Evolutionary conservation across 371 early-diverging fungal species (phyloP).

Genomic region (Entomophthora muscae): DNA sequence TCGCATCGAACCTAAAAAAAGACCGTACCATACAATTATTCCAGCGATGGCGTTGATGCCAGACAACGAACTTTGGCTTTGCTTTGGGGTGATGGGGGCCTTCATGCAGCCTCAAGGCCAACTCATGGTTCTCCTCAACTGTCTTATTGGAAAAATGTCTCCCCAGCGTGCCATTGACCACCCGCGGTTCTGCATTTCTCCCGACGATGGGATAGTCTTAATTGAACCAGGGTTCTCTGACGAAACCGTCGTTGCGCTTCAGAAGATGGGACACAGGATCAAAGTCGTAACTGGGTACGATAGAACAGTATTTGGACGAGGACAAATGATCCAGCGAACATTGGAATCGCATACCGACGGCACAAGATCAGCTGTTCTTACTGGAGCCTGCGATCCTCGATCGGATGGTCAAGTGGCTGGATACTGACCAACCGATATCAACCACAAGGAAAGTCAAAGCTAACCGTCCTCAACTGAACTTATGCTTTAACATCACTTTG

Average conservation of each 20-base stretch:
- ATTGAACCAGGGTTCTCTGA: conserved; percentile 40
- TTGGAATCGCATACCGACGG: conserved; percentile 20
- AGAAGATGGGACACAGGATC: conserved; percentile 39
- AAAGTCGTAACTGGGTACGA: conserved; percentile 18
- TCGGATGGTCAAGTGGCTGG: conserved; percentile 45
- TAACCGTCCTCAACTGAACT: too few relatives aligned
- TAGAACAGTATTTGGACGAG: conserved; percentile 49
- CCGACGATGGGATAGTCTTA: conserved; percentile 22
- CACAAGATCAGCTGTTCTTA: conserved; percentile 19
- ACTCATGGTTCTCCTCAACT: conserved; percentile 54
- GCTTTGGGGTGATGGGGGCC: conserved; percentile 25
- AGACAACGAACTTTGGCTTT: background rate
- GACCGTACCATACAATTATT: conserved; percentile 78
- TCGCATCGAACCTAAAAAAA: conserved; percentile 44
- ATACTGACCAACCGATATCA: conserved; percentile 17
- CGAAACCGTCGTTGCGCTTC: conserved; percentile 21
- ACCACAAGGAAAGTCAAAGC: too few relatives aligned
- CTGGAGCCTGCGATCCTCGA: conserved; percentile 49
- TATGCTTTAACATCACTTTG: too few relatives aligned
- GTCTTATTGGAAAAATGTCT: conserved; percentile 30
- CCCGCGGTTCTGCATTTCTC: conserved; percentile 41
- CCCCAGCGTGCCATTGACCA: conserved; percentile 55
- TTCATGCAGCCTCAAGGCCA: conserved; percentile 56
- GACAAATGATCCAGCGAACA: conserved; percentile 31
- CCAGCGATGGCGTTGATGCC: conserved; percentile 41